Evolutionary conservation across 768 basidiomycete genomes (phyloP).

Genomic region (Boletales sp.): DNA sequence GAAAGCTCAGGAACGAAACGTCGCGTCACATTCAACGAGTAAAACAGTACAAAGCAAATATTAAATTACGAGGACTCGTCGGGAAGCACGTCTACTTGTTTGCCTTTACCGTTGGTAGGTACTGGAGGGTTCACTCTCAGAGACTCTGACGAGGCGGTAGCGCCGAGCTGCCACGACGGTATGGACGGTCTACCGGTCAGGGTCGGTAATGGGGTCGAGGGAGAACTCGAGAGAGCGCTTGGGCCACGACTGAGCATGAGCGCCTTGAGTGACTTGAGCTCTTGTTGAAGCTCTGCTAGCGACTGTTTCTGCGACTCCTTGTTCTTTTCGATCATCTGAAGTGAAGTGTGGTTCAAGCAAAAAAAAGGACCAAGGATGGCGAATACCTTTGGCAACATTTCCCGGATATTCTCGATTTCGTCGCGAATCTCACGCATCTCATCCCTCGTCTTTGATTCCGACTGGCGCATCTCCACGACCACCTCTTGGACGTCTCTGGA

Average conservation of each 20-base stretch:
- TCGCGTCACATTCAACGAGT: not conserved
- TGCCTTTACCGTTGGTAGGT: constrained; percentile 52
- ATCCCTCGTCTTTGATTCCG: constrained; percentile 74
- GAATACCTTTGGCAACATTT: constrained; percentile 88
- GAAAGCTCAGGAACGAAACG: not conserved
- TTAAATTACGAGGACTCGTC: constrained; percentile 18
- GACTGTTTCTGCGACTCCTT: constrained; percentile 83
- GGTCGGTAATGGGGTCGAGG: constrained; percentile 48
- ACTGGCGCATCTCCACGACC: constrained; percentile 72
- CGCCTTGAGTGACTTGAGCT: constrained; percentile 91
- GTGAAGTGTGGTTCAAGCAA: not conserved
- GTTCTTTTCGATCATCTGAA: constrained; percentile 91
- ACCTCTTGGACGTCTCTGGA: constrained; percentile 69
- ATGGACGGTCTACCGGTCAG: constrained; percentile 66
- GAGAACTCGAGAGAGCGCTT: constrained; percentile 39
- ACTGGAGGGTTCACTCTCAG: constrained; percentile 2
- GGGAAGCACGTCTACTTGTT: constrained; percentile 39
- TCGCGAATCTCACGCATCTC: constrained; percentile 91
- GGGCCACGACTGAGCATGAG: constrained; percentile 75
- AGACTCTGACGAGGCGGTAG: constrained; percentile 20
- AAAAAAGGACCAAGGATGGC: not conserved
- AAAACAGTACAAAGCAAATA: not conserved
- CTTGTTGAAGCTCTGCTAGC: constrained; percentile 84
- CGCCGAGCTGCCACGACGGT: constrained; percentile 85
- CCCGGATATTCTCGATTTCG: constrained; percentile 85